These are phyloP conservation scores for Boletus subparvulus DNA, from an alignment of 768 basidiomycete genomes.

Conservation along the genomic window DNA sequence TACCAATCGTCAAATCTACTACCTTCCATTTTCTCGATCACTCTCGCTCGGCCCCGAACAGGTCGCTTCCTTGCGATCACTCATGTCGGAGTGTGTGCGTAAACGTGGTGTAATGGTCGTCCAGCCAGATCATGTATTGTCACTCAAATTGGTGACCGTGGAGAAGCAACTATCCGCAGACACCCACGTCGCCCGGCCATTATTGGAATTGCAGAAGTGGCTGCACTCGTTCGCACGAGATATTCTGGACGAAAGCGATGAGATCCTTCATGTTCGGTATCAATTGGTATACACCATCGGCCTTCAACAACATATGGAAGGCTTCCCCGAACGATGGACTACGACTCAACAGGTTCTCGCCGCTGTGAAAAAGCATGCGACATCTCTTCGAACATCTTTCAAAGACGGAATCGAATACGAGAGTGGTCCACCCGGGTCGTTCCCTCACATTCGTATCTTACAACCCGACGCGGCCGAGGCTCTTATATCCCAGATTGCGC, in stretches of 20 bases:
- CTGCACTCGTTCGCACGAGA: conserved; percentile 18
- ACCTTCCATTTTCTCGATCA: conserved; percentile 47
- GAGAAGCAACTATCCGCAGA: conserved; percentile 29
- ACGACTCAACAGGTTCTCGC: conserved; percentile 28
- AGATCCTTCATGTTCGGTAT: conserved; percentile 30
- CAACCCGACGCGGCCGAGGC: neutral
- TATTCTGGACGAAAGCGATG: conserved; percentile 27
- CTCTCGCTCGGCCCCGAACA: conserved; percentile 17
- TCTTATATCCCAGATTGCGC: neutral
- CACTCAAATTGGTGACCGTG: conserved; percentile 42
- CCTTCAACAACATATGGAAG: conserved; percentile 24
- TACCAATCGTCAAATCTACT: conserved; percentile 43
- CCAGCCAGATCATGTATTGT: conserved; percentile 34
- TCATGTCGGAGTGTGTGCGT: conserved; percentile 38
- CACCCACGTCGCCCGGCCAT: neutral
- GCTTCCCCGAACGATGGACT: conserved; percentile 34
- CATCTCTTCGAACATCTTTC: neutral
- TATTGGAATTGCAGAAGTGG: conserved; percentile 28
- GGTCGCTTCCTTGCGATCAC: conserved; percentile 21
- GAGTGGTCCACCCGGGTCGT: conserved; percentile 1
- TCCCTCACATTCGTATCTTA: conserved; percentile 20
- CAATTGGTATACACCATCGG: conserved; percentile 36
- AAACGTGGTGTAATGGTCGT: conserved; percentile 42
- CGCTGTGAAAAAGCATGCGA: conserved; percentile 10
- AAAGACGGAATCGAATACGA: neutral